Conservation (phyloP, 208 protist genomes). For the Acanthamoeba rhysodes region DNA sequence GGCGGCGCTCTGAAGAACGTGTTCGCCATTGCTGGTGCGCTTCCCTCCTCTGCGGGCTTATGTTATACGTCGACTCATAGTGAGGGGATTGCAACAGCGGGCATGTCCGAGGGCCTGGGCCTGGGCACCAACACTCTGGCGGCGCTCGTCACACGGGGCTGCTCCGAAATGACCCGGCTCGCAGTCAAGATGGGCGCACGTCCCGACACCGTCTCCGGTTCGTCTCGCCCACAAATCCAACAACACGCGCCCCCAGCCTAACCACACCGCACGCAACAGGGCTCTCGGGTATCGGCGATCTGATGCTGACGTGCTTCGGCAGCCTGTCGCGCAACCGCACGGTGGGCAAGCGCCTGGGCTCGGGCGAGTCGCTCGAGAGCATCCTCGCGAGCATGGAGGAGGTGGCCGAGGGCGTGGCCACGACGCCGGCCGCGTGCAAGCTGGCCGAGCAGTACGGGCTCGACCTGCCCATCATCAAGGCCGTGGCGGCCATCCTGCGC, state of each 20-base stretch:
- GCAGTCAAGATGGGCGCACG: slow-evolving; percentile 79
- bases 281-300: slow-evolving; percentile 85
- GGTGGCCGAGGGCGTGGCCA: slow-evolving; percentile 81
- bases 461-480: slow-evolving; percentile 81
- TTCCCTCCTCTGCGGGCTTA: background rate
- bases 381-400: slow-evolving; percentile 77
- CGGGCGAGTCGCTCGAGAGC: slow-evolving; percentile 81
- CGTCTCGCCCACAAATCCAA: background rate
- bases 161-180: slow-evolving; percentile 78
- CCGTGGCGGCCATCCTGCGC: slow-evolving; percentile 74
- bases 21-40: slow-evolving; percentile 85
- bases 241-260: background rate
- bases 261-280: background rate
- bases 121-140: slow-evolving; percentile 84
- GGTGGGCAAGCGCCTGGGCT: slow-evolving; percentile 78
- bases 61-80: background rate
- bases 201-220: slow-evolving; percentile 74
- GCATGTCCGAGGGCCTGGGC: slow-evolving; percentile 78
- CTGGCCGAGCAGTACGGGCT: slow-evolving; percentile 79
- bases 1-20: slow-evolving; percentile 87
- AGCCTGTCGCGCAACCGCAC: slow-evolving; percentile 85
- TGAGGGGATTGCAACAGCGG: background rate
- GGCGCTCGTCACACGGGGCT: slow-evolving; percentile 84
- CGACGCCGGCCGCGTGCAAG: slow-evolving; percentile 68
- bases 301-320: slow-evolving; percentile 87